phyloP scores from a whole-genome alignment of 2,329 filamentous ascomycete species.

The Fusarium sp. region DNA sequence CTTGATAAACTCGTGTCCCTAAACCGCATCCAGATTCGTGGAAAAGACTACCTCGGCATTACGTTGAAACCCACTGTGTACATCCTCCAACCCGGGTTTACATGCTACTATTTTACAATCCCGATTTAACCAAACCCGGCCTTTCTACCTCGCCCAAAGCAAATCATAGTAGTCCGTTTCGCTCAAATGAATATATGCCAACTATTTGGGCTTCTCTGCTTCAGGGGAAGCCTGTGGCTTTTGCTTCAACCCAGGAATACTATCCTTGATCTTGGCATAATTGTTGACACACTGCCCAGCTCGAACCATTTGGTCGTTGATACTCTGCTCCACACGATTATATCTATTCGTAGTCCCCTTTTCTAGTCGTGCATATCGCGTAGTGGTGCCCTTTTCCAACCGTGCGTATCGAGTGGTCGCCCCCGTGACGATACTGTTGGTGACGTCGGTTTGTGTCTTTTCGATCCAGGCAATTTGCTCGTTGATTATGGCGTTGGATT shows the following conservation, averaged over 20 bases:
- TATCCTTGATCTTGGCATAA: not conserved
- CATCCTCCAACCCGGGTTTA: not conserved
- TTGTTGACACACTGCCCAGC: not conserved
- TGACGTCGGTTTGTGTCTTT: not conserved
- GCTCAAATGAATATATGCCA: too few species aligned
- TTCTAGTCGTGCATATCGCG: conserved; percentile 1
- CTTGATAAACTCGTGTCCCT: too few species aligned
- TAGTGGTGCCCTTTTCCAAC: not conserved
- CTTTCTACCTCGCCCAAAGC: not conserved
- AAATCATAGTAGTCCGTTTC: not conserved
- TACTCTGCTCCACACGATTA: conserved; percentile 8
- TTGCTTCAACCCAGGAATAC: not conserved
- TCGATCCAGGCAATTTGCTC: conserved; percentile 1
- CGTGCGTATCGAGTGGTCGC: not conserved
- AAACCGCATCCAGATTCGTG: too few species aligned
- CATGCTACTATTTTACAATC: not conserved
- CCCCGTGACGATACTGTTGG: not conserved
- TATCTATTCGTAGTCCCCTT: conserved; percentile 1
- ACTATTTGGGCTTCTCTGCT: not conserved
- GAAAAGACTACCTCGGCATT: not conserved
- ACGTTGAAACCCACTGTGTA: not conserved
- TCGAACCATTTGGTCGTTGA: not conserved
- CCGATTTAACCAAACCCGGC: not conserved
- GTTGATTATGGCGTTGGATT: conserved; percentile 17
- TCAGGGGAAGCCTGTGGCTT: not conserved